phyloP scores from a whole-genome alignment of 2,329 filamentous ascomycete genomes.

The Colletotrichum sp. region DNA sequence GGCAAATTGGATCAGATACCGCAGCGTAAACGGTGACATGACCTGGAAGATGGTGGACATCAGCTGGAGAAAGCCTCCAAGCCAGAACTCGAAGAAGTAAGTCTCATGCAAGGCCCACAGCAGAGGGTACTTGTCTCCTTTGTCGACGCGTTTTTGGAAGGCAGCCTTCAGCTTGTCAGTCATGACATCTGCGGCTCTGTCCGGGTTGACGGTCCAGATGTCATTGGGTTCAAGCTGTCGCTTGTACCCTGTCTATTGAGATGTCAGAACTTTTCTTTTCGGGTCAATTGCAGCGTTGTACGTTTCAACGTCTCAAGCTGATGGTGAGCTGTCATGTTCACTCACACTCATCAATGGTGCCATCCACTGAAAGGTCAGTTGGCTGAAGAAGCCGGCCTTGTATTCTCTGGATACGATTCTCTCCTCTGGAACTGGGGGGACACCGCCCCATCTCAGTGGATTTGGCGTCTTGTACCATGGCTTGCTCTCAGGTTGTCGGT shows the following conservation, averaged over 20 bases:
- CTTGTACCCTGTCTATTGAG: constrained; percentile 76
- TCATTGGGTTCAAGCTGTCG: constrained; percentile 83
- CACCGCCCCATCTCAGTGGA: constrained; percentile 63
- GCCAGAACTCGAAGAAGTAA: constrained; percentile 82
- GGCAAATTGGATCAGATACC: constrained; percentile 87
- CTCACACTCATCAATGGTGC: constrained; percentile 80
- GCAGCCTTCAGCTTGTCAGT: constrained; percentile 69
- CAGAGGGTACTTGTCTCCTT: constrained; percentile 76
- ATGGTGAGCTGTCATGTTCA: constrained; percentile 16
- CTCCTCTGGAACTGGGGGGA: constrained; percentile 61
- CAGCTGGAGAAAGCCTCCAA: constrained; percentile 82
- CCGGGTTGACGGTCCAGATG: constrained; percentile 87
- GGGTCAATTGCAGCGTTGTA: background rate
- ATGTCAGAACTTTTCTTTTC: background rate
- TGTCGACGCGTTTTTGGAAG: constrained; percentile 71
- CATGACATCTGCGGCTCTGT: constrained; percentile 74
- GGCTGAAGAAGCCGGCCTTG: constrained; percentile 75
- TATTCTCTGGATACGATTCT: constrained; percentile 69
- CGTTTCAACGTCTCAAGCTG: background rate
- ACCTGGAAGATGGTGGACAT: constrained; percentile 78
- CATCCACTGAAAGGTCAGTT: constrained; percentile 89
- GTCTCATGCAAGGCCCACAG: constrained; percentile 85
- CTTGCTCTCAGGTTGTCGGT: constrained; percentile 41
- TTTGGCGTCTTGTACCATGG: constrained; percentile 70
- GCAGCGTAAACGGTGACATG: constrained; percentile 82